Conservation (phyloP, 2,329 filamentous ascomycete genomes). For the Stagonosporopsis cucurbitacearum region DNA sequence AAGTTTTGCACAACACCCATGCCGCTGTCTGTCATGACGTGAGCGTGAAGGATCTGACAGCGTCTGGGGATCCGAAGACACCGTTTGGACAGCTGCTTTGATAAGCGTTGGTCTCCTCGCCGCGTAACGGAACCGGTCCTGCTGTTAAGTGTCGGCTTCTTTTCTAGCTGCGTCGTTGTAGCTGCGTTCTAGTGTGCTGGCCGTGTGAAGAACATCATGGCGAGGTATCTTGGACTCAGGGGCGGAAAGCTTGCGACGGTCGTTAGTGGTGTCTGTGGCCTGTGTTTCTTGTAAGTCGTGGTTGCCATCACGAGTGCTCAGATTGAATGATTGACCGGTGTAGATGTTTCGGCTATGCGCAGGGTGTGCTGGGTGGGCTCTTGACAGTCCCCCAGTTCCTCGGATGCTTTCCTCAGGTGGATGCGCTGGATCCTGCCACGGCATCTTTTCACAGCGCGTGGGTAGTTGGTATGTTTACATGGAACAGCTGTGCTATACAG, state of each 20-base stretch:
- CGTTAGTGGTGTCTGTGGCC: slow-evolving; percentile 34
- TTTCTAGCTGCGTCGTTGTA: neutral
- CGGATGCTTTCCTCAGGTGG: slow-evolving; percentile 35
- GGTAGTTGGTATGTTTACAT: slow-evolving; percentile 29
- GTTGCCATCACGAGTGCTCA: neutral
- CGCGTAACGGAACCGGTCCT: neutral
- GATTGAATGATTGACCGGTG: slow-evolving; percentile 16
- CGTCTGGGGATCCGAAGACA: slow-evolving; percentile 10
- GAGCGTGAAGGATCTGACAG: slow-evolving; percentile 9
- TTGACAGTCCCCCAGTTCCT: slow-evolving; percentile 71
- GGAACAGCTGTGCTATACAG: neutral
- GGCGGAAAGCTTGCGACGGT: slow-evolving; percentile 28
- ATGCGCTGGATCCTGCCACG: slow-evolving; percentile 27
- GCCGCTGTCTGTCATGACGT: slow-evolving; percentile 13
- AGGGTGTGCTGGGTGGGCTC: slow-evolving; percentile 71
- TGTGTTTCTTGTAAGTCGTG: slow-evolving; percentile 37
- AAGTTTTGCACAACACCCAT: neutral
- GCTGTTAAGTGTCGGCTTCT: neutral
- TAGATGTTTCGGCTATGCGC: slow-evolving; percentile 65
- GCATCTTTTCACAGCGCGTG: slow-evolving; percentile 30
- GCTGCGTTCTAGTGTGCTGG: slow-evolving; percentile 4
- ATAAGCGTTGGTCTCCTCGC: slow-evolving; percentile 3
- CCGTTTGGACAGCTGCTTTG: slow-evolving; percentile 4
- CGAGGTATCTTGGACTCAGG: slow-evolving; percentile 32
- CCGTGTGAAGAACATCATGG: slow-evolving; percentile 22